Percentiles rank a stretch among this genome's conserved stretches.
Conservation (phyloP, 2,329 filamentous ascomycete species). For the Ceratocystis alfenasii region DNA sequence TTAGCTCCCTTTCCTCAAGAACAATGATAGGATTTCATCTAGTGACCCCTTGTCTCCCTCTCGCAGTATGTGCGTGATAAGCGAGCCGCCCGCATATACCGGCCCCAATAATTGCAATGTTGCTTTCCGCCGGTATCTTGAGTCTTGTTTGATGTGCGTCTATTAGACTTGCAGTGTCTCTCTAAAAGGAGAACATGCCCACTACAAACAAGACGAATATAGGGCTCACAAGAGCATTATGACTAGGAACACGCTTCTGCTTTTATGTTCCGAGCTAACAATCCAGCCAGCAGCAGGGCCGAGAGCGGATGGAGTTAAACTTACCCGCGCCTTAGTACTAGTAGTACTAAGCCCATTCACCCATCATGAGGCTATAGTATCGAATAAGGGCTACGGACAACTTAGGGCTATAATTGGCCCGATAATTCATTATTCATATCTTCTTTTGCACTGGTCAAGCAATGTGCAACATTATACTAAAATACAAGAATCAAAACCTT, state of each 20-base stretch:
- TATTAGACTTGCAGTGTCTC: constrained; percentile 30
- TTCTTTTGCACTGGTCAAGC: neutral
- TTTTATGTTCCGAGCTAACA: too few species aligned
- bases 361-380: neutral
- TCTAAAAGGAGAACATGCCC: constrained; percentile 34
- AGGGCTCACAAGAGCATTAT: constrained; percentile 23
- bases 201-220: constrained; percentile 21
- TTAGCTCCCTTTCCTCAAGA: constrained; percentile 30
- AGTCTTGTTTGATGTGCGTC: constrained; percentile 33
- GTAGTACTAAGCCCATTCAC: neutral
- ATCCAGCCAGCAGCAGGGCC: neutral
- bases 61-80: constrained; percentile 33
- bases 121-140: constrained; percentile 31
- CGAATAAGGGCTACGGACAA: neutral
- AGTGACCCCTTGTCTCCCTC: constrained; percentile 15
- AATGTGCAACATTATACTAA: neutral
- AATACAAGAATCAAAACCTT: neutral
- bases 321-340: neutral
- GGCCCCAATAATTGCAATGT: constrained; percentile 38
- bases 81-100: constrained; percentile 36
- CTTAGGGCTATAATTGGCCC: neutral
- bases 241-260: too few species aligned
- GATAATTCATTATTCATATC: neutral
- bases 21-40: constrained; percentile 26
- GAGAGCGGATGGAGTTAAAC: neutral